phyloP scores from a whole-genome alignment of 2,329 filamentous ascomycete species.

The Pseudocercospora macadamiae region DNA sequence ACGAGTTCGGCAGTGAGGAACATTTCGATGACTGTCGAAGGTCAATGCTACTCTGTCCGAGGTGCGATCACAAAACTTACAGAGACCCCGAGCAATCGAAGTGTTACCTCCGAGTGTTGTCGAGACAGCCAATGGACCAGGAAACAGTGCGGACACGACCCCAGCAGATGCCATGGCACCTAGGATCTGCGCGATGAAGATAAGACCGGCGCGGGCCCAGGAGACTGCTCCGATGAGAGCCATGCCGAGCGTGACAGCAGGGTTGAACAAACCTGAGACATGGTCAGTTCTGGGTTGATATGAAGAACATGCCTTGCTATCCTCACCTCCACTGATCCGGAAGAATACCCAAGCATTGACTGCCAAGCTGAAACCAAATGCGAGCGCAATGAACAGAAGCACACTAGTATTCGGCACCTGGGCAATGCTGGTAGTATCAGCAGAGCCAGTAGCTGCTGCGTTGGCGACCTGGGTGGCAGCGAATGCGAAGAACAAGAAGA shows the following conservation, averaged over 20 bases:
- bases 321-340: slow-evolving; percentile 44
- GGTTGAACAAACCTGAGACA: slow-evolving; percentile 39
- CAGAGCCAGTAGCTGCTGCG: slow-evolving; percentile 31
- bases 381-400: slow-evolving; percentile 44
- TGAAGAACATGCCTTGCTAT: too few species aligned
- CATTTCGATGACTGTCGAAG: slow-evolving; percentile 49
- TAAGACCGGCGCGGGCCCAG: slow-evolving; percentile 47
- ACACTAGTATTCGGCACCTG: slow-evolving; percentile 40
- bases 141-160: slow-evolving; percentile 49
- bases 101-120: slow-evolving; percentile 49
- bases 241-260: slow-evolving; percentile 52
- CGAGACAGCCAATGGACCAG: slow-evolving; percentile 49
- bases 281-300: neutral
- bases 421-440: slow-evolving; percentile 7
- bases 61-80: slow-evolving; percentile 25
- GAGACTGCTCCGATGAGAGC: slow-evolving; percentile 51
- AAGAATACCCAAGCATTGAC: slow-evolving; percentile 52
- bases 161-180: slow-evolving; percentile 51
- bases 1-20: slow-evolving; percentile 54
- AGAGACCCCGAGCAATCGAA: slow-evolving; percentile 50
- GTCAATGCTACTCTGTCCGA: slow-evolving; percentile 9
- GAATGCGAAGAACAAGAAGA: slow-evolving; percentile 50
- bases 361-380: slow-evolving; percentile 48
- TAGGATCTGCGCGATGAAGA: slow-evolving; percentile 51
- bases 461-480: slow-evolving; percentile 46